These are phyloP conservation scores for Penicillium janthinellum DNA, from an alignment of 2,329 filamentous ascomycete species.

Conservation along the genomic window DNA sequence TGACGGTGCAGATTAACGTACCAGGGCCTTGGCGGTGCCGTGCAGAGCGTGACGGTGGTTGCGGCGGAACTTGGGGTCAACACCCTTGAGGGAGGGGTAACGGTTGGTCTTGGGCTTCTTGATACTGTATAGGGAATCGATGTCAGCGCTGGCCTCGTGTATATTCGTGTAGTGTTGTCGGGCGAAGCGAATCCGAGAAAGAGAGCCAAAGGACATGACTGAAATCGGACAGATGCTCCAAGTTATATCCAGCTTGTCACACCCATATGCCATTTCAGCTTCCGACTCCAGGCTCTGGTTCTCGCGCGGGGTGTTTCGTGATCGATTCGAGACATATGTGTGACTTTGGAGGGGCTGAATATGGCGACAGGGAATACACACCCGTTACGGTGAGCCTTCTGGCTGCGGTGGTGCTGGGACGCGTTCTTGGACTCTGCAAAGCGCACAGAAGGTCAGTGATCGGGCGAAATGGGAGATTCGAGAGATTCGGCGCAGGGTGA, in stretches of 20 bases:
- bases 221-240: constrained; percentile 2
- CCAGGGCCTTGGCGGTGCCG: constrained; percentile 96
- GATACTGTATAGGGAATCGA: constrained; percentile 66
- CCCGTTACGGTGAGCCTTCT: constrained; percentile 99
- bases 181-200: not conserved
- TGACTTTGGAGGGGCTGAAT: not conserved
- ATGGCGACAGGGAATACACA: constrained; percentile 55
- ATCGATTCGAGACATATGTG: not conserved
- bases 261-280: constrained; percentile 12
- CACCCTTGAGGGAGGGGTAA: constrained; percentile 98
- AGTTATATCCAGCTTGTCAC: constrained; percentile 3
- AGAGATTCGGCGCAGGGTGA: not conserved
- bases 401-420: constrained; percentile 97
- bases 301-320: not conserved
- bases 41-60: constrained; percentile 99
- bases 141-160: constrained; percentile 25
- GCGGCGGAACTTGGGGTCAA: constrained; percentile 99
- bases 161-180: not conserved
- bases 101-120: constrained; percentile 99
- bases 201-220: constrained; percentile 1
- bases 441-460: constrained; percentile 33
- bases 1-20: constrained; percentile 54
- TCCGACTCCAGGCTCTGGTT: constrained; percentile 1
- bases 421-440: constrained; percentile 96
- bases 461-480: constrained; percentile 1